A percentile compares a stretch with the other conserved stretches of the same genome.
phyloP scores from a whole-genome alignment of 2,329 filamentous ascomycete genomes.

The Lasiodiplodia sp. region DNA sequence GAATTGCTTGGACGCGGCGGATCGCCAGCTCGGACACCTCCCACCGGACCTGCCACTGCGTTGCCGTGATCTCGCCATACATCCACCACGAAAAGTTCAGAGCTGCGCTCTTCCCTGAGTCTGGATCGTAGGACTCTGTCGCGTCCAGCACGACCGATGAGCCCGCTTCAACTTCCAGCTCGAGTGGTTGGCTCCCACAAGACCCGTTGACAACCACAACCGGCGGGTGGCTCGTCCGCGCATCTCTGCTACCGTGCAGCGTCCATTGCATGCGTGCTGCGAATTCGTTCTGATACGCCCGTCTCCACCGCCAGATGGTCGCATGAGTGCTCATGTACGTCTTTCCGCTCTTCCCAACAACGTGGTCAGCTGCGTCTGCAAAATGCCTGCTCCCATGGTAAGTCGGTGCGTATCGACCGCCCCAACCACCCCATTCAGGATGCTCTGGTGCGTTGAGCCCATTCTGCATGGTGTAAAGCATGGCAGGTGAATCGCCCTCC shows the following conservation, averaged over 20 bases:
- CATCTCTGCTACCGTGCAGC: constrained; percentile 42
- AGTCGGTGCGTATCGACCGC: constrained; percentile 55
- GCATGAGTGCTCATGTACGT: constrained; percentile 54
- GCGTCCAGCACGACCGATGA: constrained; percentile 54
- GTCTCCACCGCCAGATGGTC: constrained; percentile 62
- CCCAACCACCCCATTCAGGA: constrained; percentile 59
- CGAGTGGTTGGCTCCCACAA: constrained; percentile 47
- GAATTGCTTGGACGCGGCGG: constrained; percentile 38
- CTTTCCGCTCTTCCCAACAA: constrained; percentile 43
- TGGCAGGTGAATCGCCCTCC: constrained; percentile 62
- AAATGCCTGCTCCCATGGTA: constrained; percentile 48
- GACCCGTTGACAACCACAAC: constrained; percentile 54
- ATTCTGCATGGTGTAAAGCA: constrained; percentile 59
- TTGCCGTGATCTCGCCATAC: constrained; percentile 53
- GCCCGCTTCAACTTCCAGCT: constrained; percentile 52
- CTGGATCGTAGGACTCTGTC: constrained; percentile 56
- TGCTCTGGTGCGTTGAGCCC: constrained; percentile 56
- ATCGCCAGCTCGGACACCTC: constrained; percentile 52
- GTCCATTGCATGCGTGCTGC: constrained; percentile 59
- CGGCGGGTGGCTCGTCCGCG: constrained; percentile 56
- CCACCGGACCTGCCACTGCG: constrained; percentile 52
- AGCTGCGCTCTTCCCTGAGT: constrained; percentile 44
- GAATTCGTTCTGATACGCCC: constrained; percentile 61
- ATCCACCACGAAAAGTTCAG: constrained; percentile 61
- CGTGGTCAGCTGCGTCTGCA: constrained; percentile 48